Base-by-base conservation (phyloP, 352 stramenopile genomes). In the Pythium brachiatum region DNA sequence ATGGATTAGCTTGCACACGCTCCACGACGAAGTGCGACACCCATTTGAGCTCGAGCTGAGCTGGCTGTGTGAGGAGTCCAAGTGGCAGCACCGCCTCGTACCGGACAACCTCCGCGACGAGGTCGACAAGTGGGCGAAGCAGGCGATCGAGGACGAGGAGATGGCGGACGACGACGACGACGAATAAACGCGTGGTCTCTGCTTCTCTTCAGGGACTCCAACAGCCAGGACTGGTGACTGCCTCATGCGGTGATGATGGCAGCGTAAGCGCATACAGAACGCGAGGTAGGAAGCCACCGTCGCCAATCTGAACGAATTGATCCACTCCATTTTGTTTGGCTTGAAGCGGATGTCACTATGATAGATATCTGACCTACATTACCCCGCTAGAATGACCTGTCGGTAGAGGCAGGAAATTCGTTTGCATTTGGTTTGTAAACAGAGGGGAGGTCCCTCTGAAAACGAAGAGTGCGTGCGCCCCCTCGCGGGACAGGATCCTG, bases 41-140 rank as follows among this genome's bases (percentile, higher is more conserved):
- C 96, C 97, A 34, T 99, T 99, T 70, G 94, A 99, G 78, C 73
- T 99, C 34, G 97, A 99, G 76, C 84, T 99, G 79, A 97, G 89
- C 73, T 99, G 97, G 97, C 88, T 99, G 66, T 97, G 83, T 67
- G 86, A 98, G 75, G 94, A 96, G 62, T 98, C 78, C 62, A 92
- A 94, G 44, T 99, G 90, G 89, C 92, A 98, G 78, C 95, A 98
- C 84, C 74, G 88, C 62, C 78, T 96, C 61, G 94, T 99, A 60
- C 96, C 97, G 18, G 74, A 95, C 64, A 87, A 89, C 58, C 73
- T 97, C 60, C 87, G 88, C 52, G 86, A 94, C 51, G 85, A 90
- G 62, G 83, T 88, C 57, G 91, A 94, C 69, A 72, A 77, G 69
- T 95, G 86, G 86, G 86, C 86, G 20, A 66, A 92, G 66, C 81